A percentile compares a stretch with the other conserved stretches of the same genome.
These are phyloP conservation scores for Volvox reticuliferus DNA, from an alignment of 139 green algal genomes.

Conservation along the genomic window DNA sequence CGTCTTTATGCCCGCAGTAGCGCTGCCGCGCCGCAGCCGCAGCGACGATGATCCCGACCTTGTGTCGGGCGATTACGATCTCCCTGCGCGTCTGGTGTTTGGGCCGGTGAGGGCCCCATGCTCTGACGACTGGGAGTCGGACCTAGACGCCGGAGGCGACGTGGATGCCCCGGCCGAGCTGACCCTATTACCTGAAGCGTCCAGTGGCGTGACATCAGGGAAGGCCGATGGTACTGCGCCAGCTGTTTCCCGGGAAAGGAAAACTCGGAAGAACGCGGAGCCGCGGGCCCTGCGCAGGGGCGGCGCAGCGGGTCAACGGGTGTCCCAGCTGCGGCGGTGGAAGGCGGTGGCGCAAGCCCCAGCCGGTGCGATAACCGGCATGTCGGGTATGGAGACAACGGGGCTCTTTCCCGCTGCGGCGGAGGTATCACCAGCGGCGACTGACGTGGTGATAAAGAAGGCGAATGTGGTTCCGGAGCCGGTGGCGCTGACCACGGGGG, in stretches of 20 bases:
- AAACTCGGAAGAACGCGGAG: neutral
- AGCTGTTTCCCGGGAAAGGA: neutral
- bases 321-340: too few species aligned
- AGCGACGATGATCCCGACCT: neutral
- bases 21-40: neutral
- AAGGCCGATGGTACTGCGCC: too few species aligned
- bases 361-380: neutral
- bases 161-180: neutral
- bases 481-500: too few species aligned
- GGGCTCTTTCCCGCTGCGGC: neutral
- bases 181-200: neutral
- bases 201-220: neutral
- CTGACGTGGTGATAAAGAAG: neutral
- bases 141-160: neutral
- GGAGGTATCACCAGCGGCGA: neutral
- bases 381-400: neutral
- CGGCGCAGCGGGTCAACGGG: too few species aligned
- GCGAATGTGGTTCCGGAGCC: neutral
- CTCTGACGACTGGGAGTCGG: neutral
- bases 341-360: too few species aligned
- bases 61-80: neutral
- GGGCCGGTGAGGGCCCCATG: neutral
- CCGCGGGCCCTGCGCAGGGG: neutral
- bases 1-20: neutral
- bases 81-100: neutral